Percentiles rank a stretch among this genome's conserved stretches.
Conservation (phyloP, 2,329 filamentous ascomycete genomes). For the Pyrenophora teres region DNA sequence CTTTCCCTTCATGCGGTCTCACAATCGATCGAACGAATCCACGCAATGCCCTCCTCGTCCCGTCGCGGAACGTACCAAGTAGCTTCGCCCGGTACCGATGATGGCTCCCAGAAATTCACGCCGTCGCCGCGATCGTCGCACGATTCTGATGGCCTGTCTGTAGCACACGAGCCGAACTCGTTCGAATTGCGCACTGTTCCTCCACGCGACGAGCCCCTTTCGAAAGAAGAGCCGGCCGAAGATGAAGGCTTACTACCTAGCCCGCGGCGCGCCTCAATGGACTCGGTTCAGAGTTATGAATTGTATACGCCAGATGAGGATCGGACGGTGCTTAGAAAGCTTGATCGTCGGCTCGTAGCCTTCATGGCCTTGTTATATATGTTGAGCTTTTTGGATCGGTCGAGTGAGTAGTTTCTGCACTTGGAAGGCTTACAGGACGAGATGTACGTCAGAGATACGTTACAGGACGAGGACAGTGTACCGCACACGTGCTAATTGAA, state of each 20-base stretch:
- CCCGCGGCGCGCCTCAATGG: slow-evolving; percentile 27
- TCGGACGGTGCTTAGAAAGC: slow-evolving; percentile 68
- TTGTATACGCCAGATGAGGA: slow-evolving; percentile 73
- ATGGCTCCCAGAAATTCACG: slow-evolving; percentile 27
- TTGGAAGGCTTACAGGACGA: neutral
- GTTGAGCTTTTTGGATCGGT: slow-evolving; percentile 83
- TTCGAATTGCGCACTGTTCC: slow-evolving; percentile 35
- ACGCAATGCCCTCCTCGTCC: slow-evolving; percentile 19
- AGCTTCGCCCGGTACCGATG: slow-evolving; percentile 28
- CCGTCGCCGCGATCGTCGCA: slow-evolving; percentile 30
- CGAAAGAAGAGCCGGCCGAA: slow-evolving; percentile 22
- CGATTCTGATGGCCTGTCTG: slow-evolving; percentile 13
- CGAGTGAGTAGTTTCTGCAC: slow-evolving; percentile 60
- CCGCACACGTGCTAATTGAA: slow-evolving; percentile 7
- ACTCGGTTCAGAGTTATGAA: slow-evolving; percentile 52
- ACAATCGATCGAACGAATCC: slow-evolving; percentile 1
- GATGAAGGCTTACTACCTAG: slow-evolving; percentile 31
- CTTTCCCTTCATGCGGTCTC: neutral
- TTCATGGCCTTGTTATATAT: slow-evolving; percentile 85
- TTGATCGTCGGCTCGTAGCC: slow-evolving; percentile 76
- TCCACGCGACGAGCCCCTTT: slow-evolving; percentile 13
- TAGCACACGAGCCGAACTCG: slow-evolving; percentile 21
- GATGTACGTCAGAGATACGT: slow-evolving; percentile 31
- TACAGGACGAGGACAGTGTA: neutral
- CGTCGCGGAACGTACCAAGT: slow-evolving; percentile 19